Percentiles rank a stretch among this genome's conserved stretches.
phyloP scores from a whole-genome alignment of 352 stramenopile species.

The Pythium pectinolyticum region DNA sequence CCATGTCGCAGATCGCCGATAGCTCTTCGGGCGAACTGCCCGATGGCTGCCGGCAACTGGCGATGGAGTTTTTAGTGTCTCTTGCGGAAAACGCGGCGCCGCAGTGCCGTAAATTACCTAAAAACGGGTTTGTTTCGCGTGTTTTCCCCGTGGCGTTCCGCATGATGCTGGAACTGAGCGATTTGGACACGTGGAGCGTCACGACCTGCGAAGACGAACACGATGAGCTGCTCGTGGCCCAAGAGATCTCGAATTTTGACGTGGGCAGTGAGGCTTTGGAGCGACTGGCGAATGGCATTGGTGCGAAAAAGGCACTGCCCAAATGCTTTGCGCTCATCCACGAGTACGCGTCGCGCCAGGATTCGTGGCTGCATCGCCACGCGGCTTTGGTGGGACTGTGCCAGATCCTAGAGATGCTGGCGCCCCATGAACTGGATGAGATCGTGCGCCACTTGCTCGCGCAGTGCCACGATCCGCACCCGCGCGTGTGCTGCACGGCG shows the following conservation, averaged over 20 bases:
- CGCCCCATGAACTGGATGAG: conserved; percentile 59
- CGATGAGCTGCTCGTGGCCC: conserved; percentile 37
- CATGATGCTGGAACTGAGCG: conserved; percentile 83
- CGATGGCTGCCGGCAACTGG: conserved; percentile 73
- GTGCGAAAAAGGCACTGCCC: conserved; percentile 67
- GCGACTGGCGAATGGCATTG: conserved; percentile 61
- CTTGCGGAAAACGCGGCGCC: conserved; percentile 68
- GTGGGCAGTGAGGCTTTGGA: conserved; percentile 81
- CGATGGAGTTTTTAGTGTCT: conserved; percentile 85
- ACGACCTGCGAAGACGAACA: conserved; percentile 68
- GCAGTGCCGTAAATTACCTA: conserved; percentile 60
- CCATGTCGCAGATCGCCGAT: conserved; percentile 75
- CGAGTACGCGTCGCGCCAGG: conserved; percentile 53
- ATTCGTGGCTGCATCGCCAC: conserved; percentile 78
- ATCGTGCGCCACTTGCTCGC: conserved; percentile 70
- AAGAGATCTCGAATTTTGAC: conserved; percentile 88
- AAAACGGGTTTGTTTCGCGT: conserved; percentile 71
- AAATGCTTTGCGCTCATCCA: conserved; percentile 80
- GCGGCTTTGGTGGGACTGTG: conserved; percentile 77
- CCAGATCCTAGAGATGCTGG: conserved; percentile 80
- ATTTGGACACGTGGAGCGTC: conserved; percentile 72
- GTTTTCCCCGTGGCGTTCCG: conserved; percentile 82
- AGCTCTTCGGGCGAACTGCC: conserved; percentile 33
- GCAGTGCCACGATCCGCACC: conserved; percentile 66
- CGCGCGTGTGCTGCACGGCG: conserved; percentile 79